Base-by-base conservation (phyloP, 768 basidiomycete genomes). In the Tylopilus subfusipes region DNA sequence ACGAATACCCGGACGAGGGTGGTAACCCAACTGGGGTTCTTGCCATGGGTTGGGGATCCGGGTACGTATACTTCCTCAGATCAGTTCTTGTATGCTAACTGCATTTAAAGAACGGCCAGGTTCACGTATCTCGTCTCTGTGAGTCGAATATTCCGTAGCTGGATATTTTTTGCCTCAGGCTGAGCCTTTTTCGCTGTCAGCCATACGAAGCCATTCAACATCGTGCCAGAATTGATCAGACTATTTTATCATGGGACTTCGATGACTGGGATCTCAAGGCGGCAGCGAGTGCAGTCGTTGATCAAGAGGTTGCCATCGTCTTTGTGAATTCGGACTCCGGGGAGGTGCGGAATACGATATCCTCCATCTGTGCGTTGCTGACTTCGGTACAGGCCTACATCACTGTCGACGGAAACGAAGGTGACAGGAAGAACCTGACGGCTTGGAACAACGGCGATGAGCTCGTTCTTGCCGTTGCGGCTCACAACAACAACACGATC, bases 31-130 rank as follows among this genome's bases (percentile, higher is more conserved):
- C 78, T 45, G 92, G 92, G 11, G 77, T 88, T 18, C 77, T 97
- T 21, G 92, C 91, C 9, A 87, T 93, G 86, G 93, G 93, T 14
- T 97, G 94, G 94, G 94, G 92, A 34, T 88, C 86, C 47, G 92
- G 91, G 71, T 76, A 42, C 36, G 72, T 61, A 14, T 52, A 9
- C 1, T 14, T n/a, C 16, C 7, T 48, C 0, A 10, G 11, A 36
- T 18, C 8, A 5, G 16, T 39, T 21, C 1, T 10, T 10, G 7
- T 39, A 31, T 10, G 21, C 49, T 63, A 25, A 56, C 42, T 22
- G 19, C 8, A 8, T 29, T 45, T 27, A 38, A 39, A 80, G 82
- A 7, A 90, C 93, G 0, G 77, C 82, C 13, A 81, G 83, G 60
- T 86, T 90, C 74, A 83, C 86, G 6, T 93, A 93, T 69, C 80